Evolutionary conservation across 345 rosid species (phyloP).

Genomic region (Citrus hindsii): DNA sequence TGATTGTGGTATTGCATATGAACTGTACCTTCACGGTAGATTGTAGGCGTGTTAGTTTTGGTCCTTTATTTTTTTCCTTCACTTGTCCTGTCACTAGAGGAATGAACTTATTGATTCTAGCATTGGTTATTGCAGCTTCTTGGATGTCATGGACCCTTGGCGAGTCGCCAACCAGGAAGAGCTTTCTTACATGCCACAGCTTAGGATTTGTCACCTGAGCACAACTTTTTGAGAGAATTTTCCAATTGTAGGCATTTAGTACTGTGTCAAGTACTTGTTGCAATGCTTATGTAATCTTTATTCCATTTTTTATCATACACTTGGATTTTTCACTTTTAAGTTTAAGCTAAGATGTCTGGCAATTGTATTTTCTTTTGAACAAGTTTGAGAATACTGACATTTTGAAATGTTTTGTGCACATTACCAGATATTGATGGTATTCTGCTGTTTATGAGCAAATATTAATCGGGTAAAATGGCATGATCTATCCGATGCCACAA

Average conservation of each 20-base stretch:
- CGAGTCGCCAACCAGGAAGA: constrained; percentile 55
- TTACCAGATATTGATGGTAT: no score
- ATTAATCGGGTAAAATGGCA: no score
- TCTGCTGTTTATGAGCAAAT: no score
- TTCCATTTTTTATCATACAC: not conserved
- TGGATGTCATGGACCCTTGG: constrained; percentile 69
- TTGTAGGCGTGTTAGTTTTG: not conserved
- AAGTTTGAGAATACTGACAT: not conserved
- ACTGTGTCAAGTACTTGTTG: not conserved
- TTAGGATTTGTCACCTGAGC: constrained; percentile 10
- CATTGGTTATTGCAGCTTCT: constrained; percentile 44
- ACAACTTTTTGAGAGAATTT: not conserved
- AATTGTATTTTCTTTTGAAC: not conserved
- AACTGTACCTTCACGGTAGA: not conserved
- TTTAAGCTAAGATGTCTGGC: not conserved
- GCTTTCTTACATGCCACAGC: constrained; percentile 46
- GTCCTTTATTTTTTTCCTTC: not conserved
- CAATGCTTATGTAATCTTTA: not conserved
- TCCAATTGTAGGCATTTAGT: not conserved
- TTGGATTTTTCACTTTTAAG: not conserved
- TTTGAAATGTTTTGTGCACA: no score
- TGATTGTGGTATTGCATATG: not conserved
- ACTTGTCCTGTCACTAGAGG: no score
- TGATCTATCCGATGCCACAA: no score
- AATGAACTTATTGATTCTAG: not conserved